These are phyloP conservation scores for Yamadazyma oceani DNA, from an alignment of 1,139 yeast species.

Conservation along the genomic window DNA sequence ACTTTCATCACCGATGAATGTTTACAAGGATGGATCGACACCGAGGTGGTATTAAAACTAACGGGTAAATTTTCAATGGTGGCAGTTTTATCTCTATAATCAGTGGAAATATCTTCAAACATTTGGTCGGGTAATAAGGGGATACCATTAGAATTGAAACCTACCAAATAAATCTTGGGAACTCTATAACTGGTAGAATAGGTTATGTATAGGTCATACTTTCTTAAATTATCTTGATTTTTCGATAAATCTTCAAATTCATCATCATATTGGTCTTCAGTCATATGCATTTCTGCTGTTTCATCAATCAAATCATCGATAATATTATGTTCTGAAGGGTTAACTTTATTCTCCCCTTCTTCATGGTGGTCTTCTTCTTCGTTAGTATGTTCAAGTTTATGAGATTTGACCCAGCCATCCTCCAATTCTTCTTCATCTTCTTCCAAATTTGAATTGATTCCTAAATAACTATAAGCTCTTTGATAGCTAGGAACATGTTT, in stretches of 20 bases:
- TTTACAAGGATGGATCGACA: slow-evolving; percentile 94
- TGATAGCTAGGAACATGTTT: slow-evolving; percentile 84
- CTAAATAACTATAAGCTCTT: slow-evolving; percentile 64
- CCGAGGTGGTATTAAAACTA: slow-evolving; percentile 71
- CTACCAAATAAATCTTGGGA: slow-evolving; percentile 90
- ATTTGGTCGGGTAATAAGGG: slow-evolving; percentile 86
- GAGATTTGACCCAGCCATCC: slow-evolving; percentile 61
- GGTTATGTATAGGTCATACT: slow-evolving; percentile 84
- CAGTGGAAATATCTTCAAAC: slow-evolving; percentile 92
- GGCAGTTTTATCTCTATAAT: slow-evolving; percentile 92
- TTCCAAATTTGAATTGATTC: slow-evolving; percentile 31
- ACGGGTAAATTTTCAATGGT: slow-evolving; percentile 94
- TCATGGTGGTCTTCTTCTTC: slow-evolving; percentile 12
- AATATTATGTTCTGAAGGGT: slow-evolving; percentile 20
- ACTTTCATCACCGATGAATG: slow-evolving; percentile 95
- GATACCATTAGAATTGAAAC: slow-evolving; percentile 78
- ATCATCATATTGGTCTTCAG: slow-evolving; percentile 30
- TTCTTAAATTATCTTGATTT: slow-evolving; percentile 49
- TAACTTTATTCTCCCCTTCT: slow-evolving; percentile 21
- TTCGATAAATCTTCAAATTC: slow-evolving; percentile 36
- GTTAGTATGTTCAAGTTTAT: slow-evolving; percentile 9
- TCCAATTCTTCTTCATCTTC: slow-evolving; percentile 39
- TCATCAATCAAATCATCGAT: slow-evolving; percentile 45
- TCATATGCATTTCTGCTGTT: slow-evolving; percentile 28
- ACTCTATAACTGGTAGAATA: slow-evolving; percentile 95